Base-by-base conservation (phyloP, 306 rosid genomes). In the Dalbergia cochinchinensis region DNA sequence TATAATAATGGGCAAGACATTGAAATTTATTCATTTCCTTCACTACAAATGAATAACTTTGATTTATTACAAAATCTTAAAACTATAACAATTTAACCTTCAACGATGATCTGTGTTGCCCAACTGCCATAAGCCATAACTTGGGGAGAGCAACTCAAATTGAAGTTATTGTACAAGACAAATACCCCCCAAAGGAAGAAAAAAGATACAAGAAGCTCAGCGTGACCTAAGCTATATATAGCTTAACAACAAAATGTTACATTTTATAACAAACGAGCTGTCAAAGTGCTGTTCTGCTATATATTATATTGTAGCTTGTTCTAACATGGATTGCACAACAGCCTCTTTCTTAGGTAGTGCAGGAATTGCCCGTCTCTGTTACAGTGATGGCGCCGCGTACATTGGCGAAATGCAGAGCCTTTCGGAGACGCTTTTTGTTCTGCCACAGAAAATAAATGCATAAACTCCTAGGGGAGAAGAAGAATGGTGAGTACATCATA, bases 301-400 rank as follows among this genome's bases (percentile, higher is more conserved):
- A 26, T 26, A 26, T 65, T 75, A 44, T 78, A 13, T 82, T 58
- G 78, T 57, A 45, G 83, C 18, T 1, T 19, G 19, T 50, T 50
- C 57, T 50, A 50, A 14, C 57, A 50, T 50, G 74, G 86, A 87
- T 33, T 48, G 82, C 18, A 87, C 80, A 31, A 92, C 96, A 3
- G 89, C 92, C 11, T 94, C 91, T 78, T 79, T 88, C 6, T 90
- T 87, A 55, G 98, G 97, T 69, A 94, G 77, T 12, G 98, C 92
- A 59, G 98, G 98, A 77, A 94, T 94, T 83, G 97, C 98, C 71
- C 97, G 96, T 85, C 94, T 87, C 86, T 42, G 86, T 89, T 66
- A 94, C 96, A 0, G 98, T 89, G 47, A 94, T 76, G 65, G 94
- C 98, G 13, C 97, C 98, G 4, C 94, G 88, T 42, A 84, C 93